Percentiles rank a stretch among this genome's conserved stretches.
Evolutionary conservation across 345 rosid species (phyloP).

Genomic region (Linum tenue): DNA sequence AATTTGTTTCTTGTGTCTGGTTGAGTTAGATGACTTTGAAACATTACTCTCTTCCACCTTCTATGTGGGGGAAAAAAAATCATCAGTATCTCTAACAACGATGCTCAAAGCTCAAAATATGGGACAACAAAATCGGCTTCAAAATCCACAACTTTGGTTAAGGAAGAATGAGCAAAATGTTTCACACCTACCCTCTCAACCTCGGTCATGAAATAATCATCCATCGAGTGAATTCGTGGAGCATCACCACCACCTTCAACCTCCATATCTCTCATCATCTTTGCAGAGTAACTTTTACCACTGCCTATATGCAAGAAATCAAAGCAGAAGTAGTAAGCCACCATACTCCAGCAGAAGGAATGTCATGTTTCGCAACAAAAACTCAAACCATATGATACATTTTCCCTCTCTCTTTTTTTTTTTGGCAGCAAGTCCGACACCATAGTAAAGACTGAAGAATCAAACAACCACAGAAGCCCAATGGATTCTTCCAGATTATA

Average conservation of each 20-base stretch:
- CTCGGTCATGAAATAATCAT: constrained; percentile 97
- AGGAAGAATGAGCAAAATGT: background rate
- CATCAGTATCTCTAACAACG: background rate
- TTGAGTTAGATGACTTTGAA: constrained; percentile 40
- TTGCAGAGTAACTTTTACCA: constrained; percentile 93
- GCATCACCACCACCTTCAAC: constrained; percentile 79
- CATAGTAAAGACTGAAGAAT: background rate
- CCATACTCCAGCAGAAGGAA: background rate
- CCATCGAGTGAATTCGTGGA: constrained; percentile 96
- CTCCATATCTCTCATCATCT: constrained; percentile 80
- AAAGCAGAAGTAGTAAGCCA: background rate
- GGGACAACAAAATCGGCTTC: background rate
- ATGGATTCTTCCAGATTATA: background rate
- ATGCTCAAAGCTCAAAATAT: constrained; percentile 3
- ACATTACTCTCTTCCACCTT: constrained; percentile 70
- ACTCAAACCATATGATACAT: background rate
- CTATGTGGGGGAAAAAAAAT: constrained; percentile 4
- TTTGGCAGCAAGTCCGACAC: background rate
- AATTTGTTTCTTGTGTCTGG: constrained; percentile 58
- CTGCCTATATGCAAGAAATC: constrained; percentile 44
- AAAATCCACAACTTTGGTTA: background rate
- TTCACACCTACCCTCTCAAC: constrained; percentile 62
- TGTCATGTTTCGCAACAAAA: background rate
- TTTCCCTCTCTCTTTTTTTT: background rate
- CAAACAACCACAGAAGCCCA: background rate